Evolutionary conservation across 306 rosid species (phyloP), one percentile per base, ranked within the genome.

Genomic region (Cicer bijugum): DNA sequence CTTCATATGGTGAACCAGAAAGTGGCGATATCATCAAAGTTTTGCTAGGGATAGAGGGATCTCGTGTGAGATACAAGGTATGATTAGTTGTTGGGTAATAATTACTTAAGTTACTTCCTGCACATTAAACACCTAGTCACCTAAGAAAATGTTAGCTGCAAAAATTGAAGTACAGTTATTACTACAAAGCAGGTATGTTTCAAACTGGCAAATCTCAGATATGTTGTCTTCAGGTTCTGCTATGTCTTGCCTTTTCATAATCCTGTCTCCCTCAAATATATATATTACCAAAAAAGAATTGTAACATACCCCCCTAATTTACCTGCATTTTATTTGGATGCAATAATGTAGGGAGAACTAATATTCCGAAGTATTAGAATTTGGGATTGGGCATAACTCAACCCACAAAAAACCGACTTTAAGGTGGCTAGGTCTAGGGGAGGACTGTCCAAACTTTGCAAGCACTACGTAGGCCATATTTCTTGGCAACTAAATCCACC

Each of bases 31-130:
- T 84, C 52, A 17, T 81, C 80, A 70, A 87, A 72, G 80, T 90
- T 60, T 83, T 87, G 71, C 85, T 91, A 8, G 93, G 88, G 70
- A 72, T 85, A 79, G 74, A 61, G 33, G 86, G 81, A 17, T 72
- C 96, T 51, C 80, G 81, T 42, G 40, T 87, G 88, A 87, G 82
- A 84, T 95, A 86, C 87, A 82, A 88, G 92, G 96, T 88, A 84
- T 83, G 88, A 16, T 1, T 63, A 75, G 63, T 55, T 52, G 37
- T 48, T 50, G 69, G 57, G 51, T 53, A 62, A 77, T 38, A 65
- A 23, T 11, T 77, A 40, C 61, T 73, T 64, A 7, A n/a, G 45
- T 9, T 52, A 38, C 56, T 46, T 70, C 50, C 81, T 44, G 47
- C 14, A 1, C 57, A 7, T 20, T 67, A 23, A 71, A 28, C n/a